Evolutionary conservation across 2,329 filamentous ascomycete genomes (phyloP), one percentile per base, ranked within the genome.

Genomic region (Colletotrichum lentis): DNA sequence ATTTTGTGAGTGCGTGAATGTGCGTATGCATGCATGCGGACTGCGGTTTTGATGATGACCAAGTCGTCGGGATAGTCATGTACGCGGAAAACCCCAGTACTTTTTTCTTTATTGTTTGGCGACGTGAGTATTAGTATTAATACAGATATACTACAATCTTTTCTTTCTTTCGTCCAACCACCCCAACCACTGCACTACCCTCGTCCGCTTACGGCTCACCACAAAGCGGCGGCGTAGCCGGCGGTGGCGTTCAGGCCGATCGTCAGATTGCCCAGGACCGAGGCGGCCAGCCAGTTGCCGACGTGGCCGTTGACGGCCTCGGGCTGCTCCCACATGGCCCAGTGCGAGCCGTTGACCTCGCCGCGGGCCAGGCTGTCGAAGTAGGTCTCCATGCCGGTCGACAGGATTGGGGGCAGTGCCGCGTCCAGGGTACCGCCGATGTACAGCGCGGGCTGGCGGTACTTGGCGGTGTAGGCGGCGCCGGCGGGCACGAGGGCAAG

Each of bases 321-420:
- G 0, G 90, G 85, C 71, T 85, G 86, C 80, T 95, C 87, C 83
- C 87, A 89, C 74, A 94, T 79, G 49, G 88, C 90, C 92, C 93
- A 97, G 78, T 96, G 93, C 18, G 83, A 81, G 0, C 89, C 84
- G 27, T 87, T 43, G 7, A 94, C 87, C 74, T 89, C 85, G 24
- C 80, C 82, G 70, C 83, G 81, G 7, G 85, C 88, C 73, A 93
- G 77, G 41, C 85, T 84, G 2, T 87, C 84, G 61, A 93, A 85
- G 65, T 81, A 81, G 65, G 82, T 81, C 35, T 87, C 86, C 91
- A 95, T 95, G 0, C 84, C 84, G n/a, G 78, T 80, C 2, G 88
- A 84, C 84, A 96, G 84, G 27, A 83, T 80, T 0, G 90, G 87
- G 56, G 88, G 89, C 68, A 96, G 80, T 1, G 92, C 89, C 0